phyloP scores from a whole-genome alignment of 83 land plant species.

The Thuja plicata region DNA sequence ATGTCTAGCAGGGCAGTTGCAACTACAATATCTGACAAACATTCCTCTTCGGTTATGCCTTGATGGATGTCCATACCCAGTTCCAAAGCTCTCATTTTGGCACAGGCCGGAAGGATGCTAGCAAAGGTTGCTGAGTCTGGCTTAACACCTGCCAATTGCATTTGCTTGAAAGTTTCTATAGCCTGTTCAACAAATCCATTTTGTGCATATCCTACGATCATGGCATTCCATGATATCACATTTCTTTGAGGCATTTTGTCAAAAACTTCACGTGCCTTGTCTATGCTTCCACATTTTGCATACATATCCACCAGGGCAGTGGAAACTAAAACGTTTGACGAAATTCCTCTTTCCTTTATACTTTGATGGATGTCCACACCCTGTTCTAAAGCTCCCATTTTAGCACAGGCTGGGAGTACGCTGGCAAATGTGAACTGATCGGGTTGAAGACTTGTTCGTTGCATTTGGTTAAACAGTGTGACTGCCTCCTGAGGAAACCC shows the following conservation, averaged over 20 bases:
- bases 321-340: neutral
- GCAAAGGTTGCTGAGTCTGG: too few species aligned
- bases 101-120: too few species aligned
- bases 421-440: neutral
- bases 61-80: too few species aligned
- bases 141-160: too few species aligned
- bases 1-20: too few species aligned
- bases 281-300: slow-evolving; percentile 8
- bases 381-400: neutral
- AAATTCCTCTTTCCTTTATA: neutral
- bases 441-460: neutral
- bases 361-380: neutral
- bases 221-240: neutral
- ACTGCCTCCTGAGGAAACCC: neutral
- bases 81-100: neutral
- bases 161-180: neutral
- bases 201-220: neutral
- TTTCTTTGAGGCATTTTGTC: neutral
- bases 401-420: neutral
- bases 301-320: slow-evolving; percentile 11
- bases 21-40: too few species aligned
- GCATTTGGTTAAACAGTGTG: neutral
- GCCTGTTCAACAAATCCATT: neutral
- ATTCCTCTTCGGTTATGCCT: too few species aligned
- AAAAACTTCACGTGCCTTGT: neutral